These are phyloP conservation scores for Phytophthora kernoviae DNA, from an alignment of 352 stramenopile genomes.

Conservation along the genomic window DNA sequence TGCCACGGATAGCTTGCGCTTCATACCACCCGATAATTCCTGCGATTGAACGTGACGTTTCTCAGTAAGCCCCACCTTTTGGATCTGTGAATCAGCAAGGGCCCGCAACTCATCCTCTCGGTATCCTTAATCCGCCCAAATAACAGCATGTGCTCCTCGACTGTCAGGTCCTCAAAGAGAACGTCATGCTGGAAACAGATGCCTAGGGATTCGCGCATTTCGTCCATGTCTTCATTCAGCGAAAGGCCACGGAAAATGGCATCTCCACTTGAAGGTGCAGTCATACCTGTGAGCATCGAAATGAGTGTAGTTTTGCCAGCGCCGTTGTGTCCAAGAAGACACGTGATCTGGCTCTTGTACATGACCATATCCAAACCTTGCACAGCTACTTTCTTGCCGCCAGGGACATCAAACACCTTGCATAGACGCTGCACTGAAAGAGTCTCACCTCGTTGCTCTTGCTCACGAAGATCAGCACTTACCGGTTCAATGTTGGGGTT, in stretches of 20 bases:
- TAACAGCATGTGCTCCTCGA: constrained; percentile 69
- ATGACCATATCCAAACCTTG: constrained; percentile 80
- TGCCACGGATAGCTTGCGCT: constrained; percentile 88
- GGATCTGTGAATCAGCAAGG: constrained; percentile 41
- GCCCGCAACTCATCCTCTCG: constrained; percentile 29
- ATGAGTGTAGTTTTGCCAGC: constrained; percentile 83
- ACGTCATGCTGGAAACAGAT: constrained; percentile 88
- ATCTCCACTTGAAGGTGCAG: constrained; percentile 46
- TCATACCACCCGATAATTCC: constrained; percentile 87
- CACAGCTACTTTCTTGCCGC: constrained; percentile 87
- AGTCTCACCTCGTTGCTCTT: constrained; percentile 53
- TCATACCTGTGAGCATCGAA: constrained; percentile 76
- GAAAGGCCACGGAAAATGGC: constrained; percentile 68
- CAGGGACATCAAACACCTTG: constrained; percentile 82
- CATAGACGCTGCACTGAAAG: constrained; percentile 61
- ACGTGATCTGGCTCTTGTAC: constrained; percentile 80
- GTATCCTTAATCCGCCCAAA: constrained; percentile 68
- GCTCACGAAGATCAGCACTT: constrained; percentile 38
- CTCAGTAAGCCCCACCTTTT: constrained; percentile 60
- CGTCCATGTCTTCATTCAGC: constrained; percentile 71
- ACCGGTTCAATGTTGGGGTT: constrained; percentile 56
- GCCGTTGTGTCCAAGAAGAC: constrained; percentile 78
- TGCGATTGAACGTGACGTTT: constrained; percentile 47
- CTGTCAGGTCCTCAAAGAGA: constrained; percentile 67
- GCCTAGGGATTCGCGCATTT: constrained; percentile 65